Evolutionary conservation across 306 rosid species (phyloP), one percentile per base, ranked within the genome.

Genomic region (Comarum palustre): DNA sequence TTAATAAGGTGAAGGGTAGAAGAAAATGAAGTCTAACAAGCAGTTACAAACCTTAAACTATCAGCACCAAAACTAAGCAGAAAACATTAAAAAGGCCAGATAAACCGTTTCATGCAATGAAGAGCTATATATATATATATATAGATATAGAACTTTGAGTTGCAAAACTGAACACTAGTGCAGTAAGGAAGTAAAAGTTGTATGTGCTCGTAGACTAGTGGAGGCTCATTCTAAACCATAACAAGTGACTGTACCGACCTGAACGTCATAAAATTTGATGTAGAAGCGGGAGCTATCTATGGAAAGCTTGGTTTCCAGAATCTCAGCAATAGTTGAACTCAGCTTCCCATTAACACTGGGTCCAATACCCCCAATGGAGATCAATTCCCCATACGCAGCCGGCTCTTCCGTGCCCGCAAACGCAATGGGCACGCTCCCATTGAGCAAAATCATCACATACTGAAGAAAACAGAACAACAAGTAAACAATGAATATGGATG

Each of bases 371-470:
- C 96, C 99, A 73, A 90, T 84, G 66, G 99, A 88, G 77, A 95
- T 78, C 74, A 95, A n/a, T 75, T 91, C 97, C 67, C 88, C 99
- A 77, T 89, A 95, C 3, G 97, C 97, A 20, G 99, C 92, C 7
- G 99, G 96, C 78, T 88, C 96, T 87, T 91, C 96, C 2, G 96
- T 90, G 66, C 96, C 93, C 41, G 80, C 90, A 81, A 91, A 95
- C 45, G 90, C 96, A 77, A 95, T 88, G 6, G 97, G 96, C 73
- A 84, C 90, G 66, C 88, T 80, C 72, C 96, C 89, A 77, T 95
- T 95, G 75, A 95, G 72, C 92, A 90, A 79, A 73, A 95, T 88
- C 97, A 91, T 91, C 82, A 91, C 99, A 83, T 90, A 88, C 97
- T 95, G 86, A 69, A 84, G 25, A 69, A 78, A 41, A 22, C 41